These are phyloP conservation scores for Aspergillus fischeri DNA, from an alignment of 2,329 filamentous ascomycete genomes.

Conservation along the genomic window DNA sequence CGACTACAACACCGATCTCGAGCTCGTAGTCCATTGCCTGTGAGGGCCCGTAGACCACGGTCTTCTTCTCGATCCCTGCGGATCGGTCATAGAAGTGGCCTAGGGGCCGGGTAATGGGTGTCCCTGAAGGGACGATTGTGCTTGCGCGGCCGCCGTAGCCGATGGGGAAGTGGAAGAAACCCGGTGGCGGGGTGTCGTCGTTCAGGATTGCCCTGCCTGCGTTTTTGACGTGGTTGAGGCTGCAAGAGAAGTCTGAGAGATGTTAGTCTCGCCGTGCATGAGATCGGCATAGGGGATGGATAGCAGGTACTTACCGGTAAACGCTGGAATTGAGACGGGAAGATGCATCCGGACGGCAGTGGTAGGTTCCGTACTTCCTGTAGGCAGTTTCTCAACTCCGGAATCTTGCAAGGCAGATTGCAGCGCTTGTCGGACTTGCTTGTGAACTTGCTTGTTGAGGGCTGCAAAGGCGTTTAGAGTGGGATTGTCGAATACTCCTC, in stretches of 20 bases:
- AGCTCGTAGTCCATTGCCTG: slow-evolving; percentile 38
- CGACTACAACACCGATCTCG: slow-evolving; percentile 45
- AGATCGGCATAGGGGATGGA: slow-evolving; percentile 43
- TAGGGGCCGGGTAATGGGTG: slow-evolving; percentile 45
- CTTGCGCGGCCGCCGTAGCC: slow-evolving; percentile 55
- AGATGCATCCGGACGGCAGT: slow-evolving; percentile 48
- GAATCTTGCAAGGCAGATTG: slow-evolving; percentile 13
- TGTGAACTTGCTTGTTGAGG: slow-evolving; percentile 37
- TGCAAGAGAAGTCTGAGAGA: slow-evolving; percentile 38
- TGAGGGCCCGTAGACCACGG: slow-evolving; percentile 18
- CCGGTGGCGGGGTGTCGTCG: slow-evolving; percentile 20
- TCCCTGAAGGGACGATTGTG: slow-evolving; percentile 49
- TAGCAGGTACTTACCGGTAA: slow-evolving; percentile 56
- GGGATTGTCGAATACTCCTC: slow-evolving; percentile 28
- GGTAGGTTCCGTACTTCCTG: slow-evolving; percentile 26
- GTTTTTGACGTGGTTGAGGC: slow-evolving; percentile 24
- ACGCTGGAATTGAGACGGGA: slow-evolving; percentile 54
- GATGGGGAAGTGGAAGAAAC: slow-evolving; percentile 48
- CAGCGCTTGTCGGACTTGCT: slow-evolving; percentile 40
- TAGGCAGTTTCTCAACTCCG: slow-evolving; percentile 10
- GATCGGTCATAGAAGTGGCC: slow-evolving; percentile 32
- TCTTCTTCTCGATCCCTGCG: slow-evolving; percentile 12
- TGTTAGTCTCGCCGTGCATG: slow-evolving; percentile 39
- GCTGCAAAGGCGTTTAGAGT: slow-evolving; percentile 51
- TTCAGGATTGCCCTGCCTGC: slow-evolving; percentile 23